Evolutionary conservation across 1,284 basidiomycete genomes (phyloP).

Genomic region (Xerocomus minutiporus): DNA sequence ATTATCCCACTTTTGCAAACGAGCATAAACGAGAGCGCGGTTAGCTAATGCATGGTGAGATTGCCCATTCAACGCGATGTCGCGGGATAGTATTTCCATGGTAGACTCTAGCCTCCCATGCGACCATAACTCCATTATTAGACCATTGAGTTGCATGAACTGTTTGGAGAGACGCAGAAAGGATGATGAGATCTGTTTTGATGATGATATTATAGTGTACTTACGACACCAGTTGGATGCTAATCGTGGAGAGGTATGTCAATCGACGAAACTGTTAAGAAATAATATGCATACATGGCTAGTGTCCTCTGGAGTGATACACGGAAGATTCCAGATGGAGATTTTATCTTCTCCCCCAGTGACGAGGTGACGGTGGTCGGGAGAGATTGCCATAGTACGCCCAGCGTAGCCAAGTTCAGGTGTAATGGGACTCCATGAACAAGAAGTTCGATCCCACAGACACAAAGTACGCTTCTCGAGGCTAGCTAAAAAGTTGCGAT

Average conservation of each 20-base stretch:
- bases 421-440: slow-evolving; percentile 3
- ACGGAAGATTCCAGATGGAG: slow-evolving; percentile 13
- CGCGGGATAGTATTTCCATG: slow-evolving; percentile 12
- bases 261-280: neutral
- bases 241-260: neutral
- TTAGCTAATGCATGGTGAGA: slow-evolving; percentile 13
- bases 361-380: slow-evolving; percentile 5
- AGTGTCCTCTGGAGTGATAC: neutral
- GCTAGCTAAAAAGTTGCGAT: slow-evolving; percentile 2
- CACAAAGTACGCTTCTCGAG: slow-evolving; percentile 5
- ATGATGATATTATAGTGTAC: neutral
- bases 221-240: slow-evolving; percentile 6
- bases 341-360: slow-evolving; percentile 13
- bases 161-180: neutral
- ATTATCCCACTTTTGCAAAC: slow-evolving; percentile 4
- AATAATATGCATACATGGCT: slow-evolving; percentile 1
- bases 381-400: slow-evolving; percentile 11
- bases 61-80: slow-evolving; percentile 10
- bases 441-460: slow-evolving; percentile 10
- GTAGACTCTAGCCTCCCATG: slow-evolving; percentile 1
- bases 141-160: slow-evolving; percentile 12
- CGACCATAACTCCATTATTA: slow-evolving; percentile 7
- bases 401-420: slow-evolving; percentile 6
- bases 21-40: slow-evolving; percentile 14
- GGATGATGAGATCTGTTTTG: neutral